Conservation (phyloP, 352 stramenopile species). For the Pythium chondricola region DNA sequence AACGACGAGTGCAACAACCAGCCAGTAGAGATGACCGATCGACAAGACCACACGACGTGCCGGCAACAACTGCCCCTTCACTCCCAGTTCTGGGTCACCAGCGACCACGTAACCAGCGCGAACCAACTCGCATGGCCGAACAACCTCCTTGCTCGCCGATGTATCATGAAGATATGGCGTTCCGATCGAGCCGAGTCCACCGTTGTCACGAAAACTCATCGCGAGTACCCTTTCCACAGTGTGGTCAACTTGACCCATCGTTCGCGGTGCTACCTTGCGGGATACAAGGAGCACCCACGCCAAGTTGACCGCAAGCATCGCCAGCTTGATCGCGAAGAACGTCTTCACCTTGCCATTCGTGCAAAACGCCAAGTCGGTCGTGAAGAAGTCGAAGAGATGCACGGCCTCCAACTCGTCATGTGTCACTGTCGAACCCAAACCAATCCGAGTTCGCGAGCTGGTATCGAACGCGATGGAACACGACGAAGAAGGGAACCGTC, state of each 20-base stretch:
- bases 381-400: slow-evolving; percentile 22
- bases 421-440: slow-evolving; percentile 12
- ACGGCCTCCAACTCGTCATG: slow-evolving; percentile 20
- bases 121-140: slow-evolving; percentile 1
- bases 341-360: slow-evolving; percentile 21
- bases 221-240: neutral
- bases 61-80: neutral
- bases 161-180: neutral
- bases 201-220: neutral
- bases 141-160: neutral
- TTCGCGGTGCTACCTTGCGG: neutral
- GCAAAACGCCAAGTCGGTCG: slow-evolving; percentile 17
- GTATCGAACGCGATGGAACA: slow-evolving; percentile 21
- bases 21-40: no score
- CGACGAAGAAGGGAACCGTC: slow-evolving; percentile 20
- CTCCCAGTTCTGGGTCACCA: neutral
- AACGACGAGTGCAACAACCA: no score
- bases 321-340: slow-evolving; percentile 23
- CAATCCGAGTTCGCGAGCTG: slow-evolving; percentile 8
- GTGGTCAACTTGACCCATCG: neutral
- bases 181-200: neutral
- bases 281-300: slow-evolving; percentile 10
- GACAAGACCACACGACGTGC: no score
- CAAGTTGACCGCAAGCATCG: slow-evolving; percentile 19
- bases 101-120: neutral